Evolutionary conservation across 2,329 filamentous ascomycete genomes (phyloP).

Genomic region (Colletotrichum sp.): DNA sequence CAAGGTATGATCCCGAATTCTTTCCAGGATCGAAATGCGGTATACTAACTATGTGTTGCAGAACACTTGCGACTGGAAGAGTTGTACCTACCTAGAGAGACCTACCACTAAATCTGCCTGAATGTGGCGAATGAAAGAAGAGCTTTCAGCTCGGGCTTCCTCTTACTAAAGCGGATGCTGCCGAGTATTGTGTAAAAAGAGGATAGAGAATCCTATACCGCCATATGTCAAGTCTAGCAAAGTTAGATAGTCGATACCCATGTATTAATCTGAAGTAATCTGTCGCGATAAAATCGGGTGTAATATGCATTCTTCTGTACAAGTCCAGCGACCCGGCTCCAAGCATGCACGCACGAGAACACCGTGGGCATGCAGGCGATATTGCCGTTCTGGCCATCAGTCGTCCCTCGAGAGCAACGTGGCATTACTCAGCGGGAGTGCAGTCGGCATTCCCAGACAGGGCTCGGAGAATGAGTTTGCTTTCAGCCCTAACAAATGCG

Average conservation of each 20-base stretch:
- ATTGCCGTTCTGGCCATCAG: neutral
- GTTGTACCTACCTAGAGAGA: slow-evolving; percentile 4
- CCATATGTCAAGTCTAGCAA: neutral
- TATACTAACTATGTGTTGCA: neutral
- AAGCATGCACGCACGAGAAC: neutral
- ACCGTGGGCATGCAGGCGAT: fast-evolving
- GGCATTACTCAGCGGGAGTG: neutral
- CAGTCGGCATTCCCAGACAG: neutral
- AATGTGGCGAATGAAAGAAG: neutral
- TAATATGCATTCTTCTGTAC: neutral
- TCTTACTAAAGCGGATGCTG: neutral
- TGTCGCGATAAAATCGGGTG: neutral
- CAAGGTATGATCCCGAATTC: neutral
- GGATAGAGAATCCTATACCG: neutral
- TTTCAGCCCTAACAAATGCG: neutral
- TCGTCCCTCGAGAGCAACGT: neutral
- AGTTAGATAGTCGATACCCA: neutral
- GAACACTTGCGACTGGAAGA: slow-evolving; percentile 20
- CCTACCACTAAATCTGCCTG: neutral
- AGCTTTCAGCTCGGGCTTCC: neutral
- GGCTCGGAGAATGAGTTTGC: neutral
- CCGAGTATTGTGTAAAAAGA: neutral
- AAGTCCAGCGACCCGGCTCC: neutral
- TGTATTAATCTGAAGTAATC: neutral
- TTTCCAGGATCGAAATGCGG: fast-evolving